Conservation (phyloP, 331 rosid species). For the Arachis monticola region DNA sequence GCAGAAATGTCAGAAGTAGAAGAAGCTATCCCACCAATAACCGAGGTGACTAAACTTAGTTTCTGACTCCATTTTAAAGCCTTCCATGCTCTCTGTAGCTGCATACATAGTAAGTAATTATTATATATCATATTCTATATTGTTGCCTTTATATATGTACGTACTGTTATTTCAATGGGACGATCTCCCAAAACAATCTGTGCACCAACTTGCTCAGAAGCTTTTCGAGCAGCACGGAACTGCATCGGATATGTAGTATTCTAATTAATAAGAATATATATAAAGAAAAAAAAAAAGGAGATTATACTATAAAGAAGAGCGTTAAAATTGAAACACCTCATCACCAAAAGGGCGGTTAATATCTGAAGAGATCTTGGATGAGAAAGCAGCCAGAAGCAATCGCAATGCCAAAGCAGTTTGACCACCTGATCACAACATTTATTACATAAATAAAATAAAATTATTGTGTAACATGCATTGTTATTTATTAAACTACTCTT, state of each 20-base stretch:
- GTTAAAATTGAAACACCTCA: slow-evolving; percentile 42
- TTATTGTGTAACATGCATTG: too few relatives aligned
- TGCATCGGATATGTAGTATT: slow-evolving; percentile 33
- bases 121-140: background rate
- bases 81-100: slow-evolving; percentile 96
- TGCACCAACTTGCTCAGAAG: slow-evolving; percentile 85
- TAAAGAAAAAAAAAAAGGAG: too few relatives aligned
- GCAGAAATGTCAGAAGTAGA: slow-evolving; percentile 51
- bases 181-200: slow-evolving; percentile 92
- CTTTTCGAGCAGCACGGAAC: slow-evolving; percentile 91
- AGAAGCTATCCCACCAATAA: slow-evolving; percentile 76
- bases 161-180: slow-evolving; percentile 93
- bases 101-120: background rate
- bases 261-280: too few relatives aligned
- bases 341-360: slow-evolving; percentile 83
- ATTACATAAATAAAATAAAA: too few relatives aligned
- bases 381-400: slow-evolving; percentile 80
- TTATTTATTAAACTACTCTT: too few relatives aligned
- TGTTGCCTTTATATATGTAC: slow-evolving; percentile 35
- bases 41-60: slow-evolving; percentile 63
- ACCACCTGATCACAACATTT: slow-evolving; percentile 59
- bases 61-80: slow-evolving; percentile 78
- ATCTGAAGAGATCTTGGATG: slow-evolving; percentile 81
- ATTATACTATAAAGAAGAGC: too few relatives aligned
- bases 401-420: slow-evolving; percentile 92